These are phyloP conservation scores for Hysterium pulicare DNA, from an alignment of 2,329 filamentous ascomycete genomes.

Conservation along the genomic window DNA sequence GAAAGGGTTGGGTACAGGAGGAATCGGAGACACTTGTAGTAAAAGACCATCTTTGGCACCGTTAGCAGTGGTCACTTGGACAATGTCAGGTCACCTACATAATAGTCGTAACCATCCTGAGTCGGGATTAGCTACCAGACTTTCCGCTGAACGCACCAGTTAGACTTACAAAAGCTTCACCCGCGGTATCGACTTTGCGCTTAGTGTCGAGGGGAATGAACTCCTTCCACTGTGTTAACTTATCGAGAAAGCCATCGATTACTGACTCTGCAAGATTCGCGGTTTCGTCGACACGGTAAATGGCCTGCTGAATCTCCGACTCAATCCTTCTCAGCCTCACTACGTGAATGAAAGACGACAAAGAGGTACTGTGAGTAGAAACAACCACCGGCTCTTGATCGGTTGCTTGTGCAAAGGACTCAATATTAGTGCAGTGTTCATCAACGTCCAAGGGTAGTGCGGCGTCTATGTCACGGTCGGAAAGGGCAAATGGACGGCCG, in stretches of 20 bases:
- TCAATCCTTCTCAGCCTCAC: not conserved
- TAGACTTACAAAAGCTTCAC: not conserved
- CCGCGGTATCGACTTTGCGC: not conserved
- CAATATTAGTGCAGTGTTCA: not conserved
- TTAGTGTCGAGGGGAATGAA: not conserved
- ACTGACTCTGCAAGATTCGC: not conserved
- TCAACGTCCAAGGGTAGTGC: not conserved
- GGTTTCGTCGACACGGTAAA: not conserved
- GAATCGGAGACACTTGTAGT: not conserved
- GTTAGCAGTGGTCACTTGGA: no score
- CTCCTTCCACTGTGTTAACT: not conserved
- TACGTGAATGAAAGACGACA: not conserved
- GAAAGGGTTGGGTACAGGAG: not conserved
- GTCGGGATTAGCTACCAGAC: no score
- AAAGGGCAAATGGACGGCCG: not conserved
- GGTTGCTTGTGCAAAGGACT: not conserved
- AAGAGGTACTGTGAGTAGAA: not conserved
- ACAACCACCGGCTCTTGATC: not conserved
- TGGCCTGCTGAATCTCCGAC: not conserved
- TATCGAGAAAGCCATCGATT: not conserved
- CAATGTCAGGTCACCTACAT: no score
- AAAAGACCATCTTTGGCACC: not conserved
- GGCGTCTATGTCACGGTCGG: not conserved
- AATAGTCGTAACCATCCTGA: not conserved
- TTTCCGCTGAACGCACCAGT: no score